Conservation (phyloP, 805 yeast genomes). For the Ogataea nonfermentans region DNA sequence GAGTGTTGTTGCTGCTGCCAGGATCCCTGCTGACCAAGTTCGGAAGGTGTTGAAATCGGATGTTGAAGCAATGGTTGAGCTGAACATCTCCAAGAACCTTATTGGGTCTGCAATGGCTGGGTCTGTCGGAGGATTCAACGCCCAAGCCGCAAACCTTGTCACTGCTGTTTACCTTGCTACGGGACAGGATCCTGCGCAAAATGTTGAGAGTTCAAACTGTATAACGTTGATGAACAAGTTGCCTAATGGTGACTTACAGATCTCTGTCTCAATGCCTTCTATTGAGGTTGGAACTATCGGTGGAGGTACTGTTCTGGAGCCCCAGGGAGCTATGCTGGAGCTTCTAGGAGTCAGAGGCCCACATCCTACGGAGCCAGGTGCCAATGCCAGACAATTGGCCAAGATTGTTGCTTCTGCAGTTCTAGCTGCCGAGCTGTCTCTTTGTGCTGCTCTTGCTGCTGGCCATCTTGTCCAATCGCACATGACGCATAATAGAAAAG, state of each 20-base stretch:
- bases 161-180: slow-evolving; percentile 93
- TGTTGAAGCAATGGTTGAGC: slow-evolving; percentile 87
- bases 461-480: slow-evolving; percentile 98
- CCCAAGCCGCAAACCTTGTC: slow-evolving; percentile 95
- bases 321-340: slow-evolving; percentile 95
- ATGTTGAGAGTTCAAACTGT: slow-evolving; percentile 96
- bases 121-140: slow-evolving; percentile 95
- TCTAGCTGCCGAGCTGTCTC: slow-evolving; percentile 91
- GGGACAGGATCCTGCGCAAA: slow-evolving; percentile 99
- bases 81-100: slow-evolving; percentile 84
- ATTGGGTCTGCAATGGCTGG: slow-evolving; percentile 99
- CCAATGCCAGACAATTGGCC: slow-evolving; percentile 91
- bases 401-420: slow-evolving; percentile 91
- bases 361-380: slow-evolving; percentile 89
- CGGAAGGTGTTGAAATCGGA: slow-evolving; percentile 82
- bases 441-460: slow-evolving; percentile 95
- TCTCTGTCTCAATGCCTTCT: slow-evolving; percentile 98
- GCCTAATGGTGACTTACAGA: slow-evolving; percentile 71
- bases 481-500: slow-evolving; percentile 85
- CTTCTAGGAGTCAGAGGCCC: slow-evolving; percentile 95
- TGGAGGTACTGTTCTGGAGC: slow-evolving; percentile 97
- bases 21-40: slow-evolving; percentile 80
- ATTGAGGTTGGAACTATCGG: slow-evolving; percentile 99
- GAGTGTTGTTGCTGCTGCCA: slow-evolving; percentile 94
- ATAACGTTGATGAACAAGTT: slow-evolving; percentile 88